phyloP scores from a whole-genome alignment of 257 asterid genomes.

The Solanum peruvianum region DNA sequence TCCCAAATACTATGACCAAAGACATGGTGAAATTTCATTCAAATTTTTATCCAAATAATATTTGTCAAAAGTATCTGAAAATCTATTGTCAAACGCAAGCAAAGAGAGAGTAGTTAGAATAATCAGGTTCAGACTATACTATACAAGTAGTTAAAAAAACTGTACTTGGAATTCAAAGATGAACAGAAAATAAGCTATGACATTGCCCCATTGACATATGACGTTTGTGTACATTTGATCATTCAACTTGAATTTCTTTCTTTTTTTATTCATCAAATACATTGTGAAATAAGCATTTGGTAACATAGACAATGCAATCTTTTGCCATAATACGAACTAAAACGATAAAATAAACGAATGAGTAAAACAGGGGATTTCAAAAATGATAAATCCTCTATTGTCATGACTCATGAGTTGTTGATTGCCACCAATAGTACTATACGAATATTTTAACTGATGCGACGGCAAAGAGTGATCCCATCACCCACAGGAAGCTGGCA shows the following conservation, averaged over 20 bases:
- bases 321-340: not conserved
- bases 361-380: not conserved
- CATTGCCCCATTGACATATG: not conserved
- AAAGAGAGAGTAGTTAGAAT: not conserved
- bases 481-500: slow-evolving; percentile 58
- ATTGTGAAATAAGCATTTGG: not conserved
- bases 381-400: not conserved
- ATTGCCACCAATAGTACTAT: not conserved
- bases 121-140: not conserved
- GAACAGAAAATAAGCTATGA: no score
- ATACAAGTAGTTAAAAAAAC: not conserved
- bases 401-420: not conserved
- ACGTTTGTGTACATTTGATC: not conserved
- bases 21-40: no score
- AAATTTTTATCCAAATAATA: no score
- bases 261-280: not conserved
- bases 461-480: slow-evolving; percentile 55
- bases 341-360: not conserved
- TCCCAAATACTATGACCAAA: no score
- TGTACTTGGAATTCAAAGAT: no score
- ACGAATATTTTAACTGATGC: slow-evolving; percentile 9
- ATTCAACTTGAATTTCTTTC: not conserved
- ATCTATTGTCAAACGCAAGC: accelerated
- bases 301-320: not conserved
- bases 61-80: no score